A percentile compares a stretch with the other conserved stretches of the same genome.
phyloP scores from a whole-genome alignment of 225 moss, liverwort and hornwort genomes.

The Neckera pumila region DNA sequence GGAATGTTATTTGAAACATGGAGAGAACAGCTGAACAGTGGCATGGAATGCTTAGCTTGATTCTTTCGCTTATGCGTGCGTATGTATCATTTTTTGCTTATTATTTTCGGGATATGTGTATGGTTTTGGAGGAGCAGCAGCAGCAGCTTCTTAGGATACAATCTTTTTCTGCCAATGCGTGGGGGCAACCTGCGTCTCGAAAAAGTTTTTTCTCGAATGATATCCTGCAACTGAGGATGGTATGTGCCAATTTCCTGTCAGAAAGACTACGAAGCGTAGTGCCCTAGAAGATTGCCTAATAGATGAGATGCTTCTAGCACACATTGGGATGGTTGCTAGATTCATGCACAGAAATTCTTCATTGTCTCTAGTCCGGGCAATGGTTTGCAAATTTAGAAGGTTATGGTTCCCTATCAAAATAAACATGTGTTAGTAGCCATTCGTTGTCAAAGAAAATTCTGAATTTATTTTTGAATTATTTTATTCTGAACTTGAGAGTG shows the following conservation, averaged over 20 bases:
- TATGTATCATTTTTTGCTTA: background rate
- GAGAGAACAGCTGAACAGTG: background rate
- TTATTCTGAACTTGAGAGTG: background rate
- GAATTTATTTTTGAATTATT: background rate
- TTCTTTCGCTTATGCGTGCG: background rate
- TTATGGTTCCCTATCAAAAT: background rate
- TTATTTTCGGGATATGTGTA: background rate
- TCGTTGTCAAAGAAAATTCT: background rate
- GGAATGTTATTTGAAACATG: too few relatives aligned
- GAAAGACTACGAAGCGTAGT: background rate
- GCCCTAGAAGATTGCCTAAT: background rate
- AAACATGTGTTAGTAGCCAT: background rate
- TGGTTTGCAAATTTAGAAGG: background rate
- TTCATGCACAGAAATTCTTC: background rate
- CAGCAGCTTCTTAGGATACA: background rate
- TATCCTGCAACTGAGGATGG: slow-evolving; percentile 10
- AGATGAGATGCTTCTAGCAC: background rate
- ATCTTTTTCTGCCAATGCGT: background rate
- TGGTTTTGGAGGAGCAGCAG: slow-evolving; percentile 15
- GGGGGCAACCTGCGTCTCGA: slow-evolving; percentile 1
- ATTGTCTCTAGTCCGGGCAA: background rate
- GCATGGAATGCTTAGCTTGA: background rate
- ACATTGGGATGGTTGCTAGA: background rate
- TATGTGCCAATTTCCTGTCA: background rate
- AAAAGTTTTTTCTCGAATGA: background rate